Evolutionary conservation across 495 filamentous ascomycete genomes (phyloP).

Genomic region (Lindgomyces ingoldianus): DNA sequence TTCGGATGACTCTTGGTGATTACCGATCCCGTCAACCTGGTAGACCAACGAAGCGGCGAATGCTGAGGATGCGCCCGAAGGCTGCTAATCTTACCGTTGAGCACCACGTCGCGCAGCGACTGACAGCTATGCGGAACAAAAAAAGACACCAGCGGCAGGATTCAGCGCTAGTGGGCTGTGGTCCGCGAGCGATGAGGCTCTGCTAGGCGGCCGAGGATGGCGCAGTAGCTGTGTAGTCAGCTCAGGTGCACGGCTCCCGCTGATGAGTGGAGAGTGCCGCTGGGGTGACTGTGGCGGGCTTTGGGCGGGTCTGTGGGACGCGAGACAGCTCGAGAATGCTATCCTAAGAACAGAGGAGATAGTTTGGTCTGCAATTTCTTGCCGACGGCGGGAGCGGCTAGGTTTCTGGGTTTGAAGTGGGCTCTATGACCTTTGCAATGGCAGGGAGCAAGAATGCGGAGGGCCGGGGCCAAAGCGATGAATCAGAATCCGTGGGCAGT

Average conservation of each 20-base stretch:
- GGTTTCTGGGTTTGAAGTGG: slow-evolving; percentile 18
- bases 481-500: slow-evolving; percentile 25
- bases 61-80: slow-evolving; percentile 13
- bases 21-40: slow-evolving; percentile 37
- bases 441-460: slow-evolving; percentile 25
- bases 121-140: slow-evolving; percentile 18
- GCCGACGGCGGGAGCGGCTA: slow-evolving; percentile 18
- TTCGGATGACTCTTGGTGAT: slow-evolving; percentile 36
- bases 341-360: neutral
- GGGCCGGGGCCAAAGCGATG: slow-evolving; percentile 30
- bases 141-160: slow-evolving; percentile 29
- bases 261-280: neutral
- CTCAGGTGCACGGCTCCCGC: slow-evolving; percentile 23
- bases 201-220: slow-evolving; percentile 30
- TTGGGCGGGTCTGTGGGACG: neutral
- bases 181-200: slow-evolving; percentile 31
- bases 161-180: slow-evolving; percentile 13
- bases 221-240: slow-evolving; percentile 29
- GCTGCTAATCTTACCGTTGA: slow-evolving; percentile 28
- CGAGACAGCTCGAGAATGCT: neutral
- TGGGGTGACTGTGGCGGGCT: neutral
- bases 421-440: slow-evolving; percentile 14
- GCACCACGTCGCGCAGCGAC: slow-evolving; percentile 27
- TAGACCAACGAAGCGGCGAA: slow-evolving; percentile 20
- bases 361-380: slow-evolving; percentile 10